Conservation (phyloP, 2,329 filamentous ascomycete species). For the Neonectria sp. region DNA sequence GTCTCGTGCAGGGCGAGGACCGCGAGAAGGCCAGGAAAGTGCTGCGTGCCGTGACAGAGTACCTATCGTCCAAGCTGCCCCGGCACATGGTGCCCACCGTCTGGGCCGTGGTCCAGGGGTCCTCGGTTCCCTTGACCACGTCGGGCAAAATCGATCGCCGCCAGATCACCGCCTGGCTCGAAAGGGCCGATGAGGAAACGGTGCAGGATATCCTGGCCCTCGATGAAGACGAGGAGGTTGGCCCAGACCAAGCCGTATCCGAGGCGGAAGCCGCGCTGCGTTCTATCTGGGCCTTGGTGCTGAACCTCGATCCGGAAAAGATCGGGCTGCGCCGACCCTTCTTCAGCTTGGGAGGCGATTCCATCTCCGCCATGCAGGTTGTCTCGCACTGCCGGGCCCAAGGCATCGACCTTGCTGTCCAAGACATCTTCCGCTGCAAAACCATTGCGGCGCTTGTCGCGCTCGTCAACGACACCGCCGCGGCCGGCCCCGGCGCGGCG, state of each 20-base stretch:
- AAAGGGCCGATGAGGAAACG: background rate
- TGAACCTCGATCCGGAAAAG: constrained; percentile 49
- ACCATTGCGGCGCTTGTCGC: background rate
- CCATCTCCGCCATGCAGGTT: constrained; percentile 58
- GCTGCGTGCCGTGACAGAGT: background rate
- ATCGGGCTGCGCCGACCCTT: constrained; percentile 62
- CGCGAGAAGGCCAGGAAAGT: background rate
- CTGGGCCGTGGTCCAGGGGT: constrained; percentile 4
- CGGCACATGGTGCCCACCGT: constrained; percentile 4
- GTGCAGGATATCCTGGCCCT: background rate
- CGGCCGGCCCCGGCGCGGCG: no score
- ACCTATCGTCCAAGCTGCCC: background rate
- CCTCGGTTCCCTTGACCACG: constrained; percentile 3
- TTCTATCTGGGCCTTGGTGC: constrained; percentile 54
- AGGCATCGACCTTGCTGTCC: constrained; percentile 1
- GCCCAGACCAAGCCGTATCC: background rate
- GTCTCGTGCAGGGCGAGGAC: background rate
- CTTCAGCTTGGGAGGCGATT: constrained; percentile 65
- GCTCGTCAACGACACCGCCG: background rate
- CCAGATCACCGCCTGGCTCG: background rate
- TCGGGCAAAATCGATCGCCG: constrained; percentile 6
- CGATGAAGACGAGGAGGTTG: background rate
- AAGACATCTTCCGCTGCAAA: constrained; percentile 30
- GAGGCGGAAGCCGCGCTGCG: constrained; percentile 43
- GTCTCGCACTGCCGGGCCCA: background rate